phyloP scores from a whole-genome alignment of 2,329 filamentous ascomycete genomes.

The Sphaceloma murrayae region DNA sequence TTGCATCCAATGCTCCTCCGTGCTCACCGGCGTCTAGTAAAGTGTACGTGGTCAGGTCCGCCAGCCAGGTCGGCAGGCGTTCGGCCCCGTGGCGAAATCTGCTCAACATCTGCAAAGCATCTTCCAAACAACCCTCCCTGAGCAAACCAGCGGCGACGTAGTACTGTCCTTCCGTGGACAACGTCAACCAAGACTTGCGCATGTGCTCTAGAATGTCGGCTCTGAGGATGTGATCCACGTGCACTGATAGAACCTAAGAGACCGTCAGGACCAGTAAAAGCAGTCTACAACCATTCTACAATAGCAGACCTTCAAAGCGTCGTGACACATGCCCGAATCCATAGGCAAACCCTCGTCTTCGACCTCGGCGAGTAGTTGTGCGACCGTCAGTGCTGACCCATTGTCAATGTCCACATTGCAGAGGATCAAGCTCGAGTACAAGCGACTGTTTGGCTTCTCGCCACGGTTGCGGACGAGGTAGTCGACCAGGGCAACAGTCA shows the following conservation, averaged over 20 bases:
- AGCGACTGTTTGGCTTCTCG: constrained; percentile 45
- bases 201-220: constrained; percentile 62
- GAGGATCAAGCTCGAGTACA: constrained; percentile 68
- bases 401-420: constrained; percentile 55
- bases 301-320: constrained; percentile 52
- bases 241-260: constrained; percentile 58
- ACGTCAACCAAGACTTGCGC: constrained; percentile 60
- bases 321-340: constrained; percentile 60
- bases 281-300: background rate
- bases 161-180: constrained; percentile 54
- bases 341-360: constrained; percentile 48
- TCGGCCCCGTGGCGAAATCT: constrained; percentile 49
- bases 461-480: constrained; percentile 49
- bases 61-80: constrained; percentile 59
- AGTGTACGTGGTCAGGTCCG: constrained; percentile 65
- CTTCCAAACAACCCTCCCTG: constrained; percentile 72
- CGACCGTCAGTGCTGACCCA: constrained; percentile 57
- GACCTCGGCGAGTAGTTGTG: constrained; percentile 64
- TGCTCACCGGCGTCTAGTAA: constrained; percentile 64
- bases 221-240: constrained; percentile 74
- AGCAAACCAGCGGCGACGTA: constrained; percentile 64
- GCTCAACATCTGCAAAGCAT: constrained; percentile 62
- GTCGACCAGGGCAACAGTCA: constrained; percentile 42
- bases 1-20: constrained; percentile 63
- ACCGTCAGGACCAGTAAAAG: background rate